Evolutionary conservation across 257 asterid species (phyloP), one percentile per base, ranked within the genome.

Genomic region (Mitragyna speciosa): DNA sequence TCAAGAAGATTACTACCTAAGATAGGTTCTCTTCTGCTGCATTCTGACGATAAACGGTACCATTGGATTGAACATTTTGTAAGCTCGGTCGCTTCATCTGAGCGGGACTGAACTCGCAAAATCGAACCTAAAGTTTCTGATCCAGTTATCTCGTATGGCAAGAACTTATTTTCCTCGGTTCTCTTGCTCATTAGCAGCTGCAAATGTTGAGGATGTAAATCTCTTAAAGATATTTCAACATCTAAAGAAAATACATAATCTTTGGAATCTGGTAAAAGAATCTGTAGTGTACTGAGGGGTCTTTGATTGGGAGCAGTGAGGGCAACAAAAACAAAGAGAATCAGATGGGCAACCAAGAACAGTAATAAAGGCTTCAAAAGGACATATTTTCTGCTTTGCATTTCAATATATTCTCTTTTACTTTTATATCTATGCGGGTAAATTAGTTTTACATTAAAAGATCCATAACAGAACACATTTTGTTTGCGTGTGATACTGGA

Each of bases 1-100:
- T 39, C 33, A 76, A 59, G 28, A 41, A 61, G 56, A 16, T 30
- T 70, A 68, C 56, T 87, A 95, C 99, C 99, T 81, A 87, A 66
- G 45, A 95, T 95, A 71, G 97, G 96, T 76, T 95, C 99, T 78
- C 98, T 88, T 76, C 99, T 91, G 90, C 98, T 95, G 85, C 97
- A 92, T 78, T 95, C 93, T 76, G 97, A 90, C 52, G 97, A 91
- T 84, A 95, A 82, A 30, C 99, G 98, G 81, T 86, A 90, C 99
- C 99, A 95, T 59, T 95, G 99, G 85, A 91, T 71, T 2, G 89
- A 84, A 84, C 97, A 93, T 87, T 89, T 95, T 26, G 90, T 88
- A 83, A 92, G 96, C 77, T 95, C 98, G 43, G 83, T 69, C 67
- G 97, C 94, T 73, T 90, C 92, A 30, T 89, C 89, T 66, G 94